Evolutionary conservation across 2,329 filamentous ascomycete species (phyloP), one percentile per base, ranked within the genome.

Genomic region (Neocucurbitaria cava): DNA sequence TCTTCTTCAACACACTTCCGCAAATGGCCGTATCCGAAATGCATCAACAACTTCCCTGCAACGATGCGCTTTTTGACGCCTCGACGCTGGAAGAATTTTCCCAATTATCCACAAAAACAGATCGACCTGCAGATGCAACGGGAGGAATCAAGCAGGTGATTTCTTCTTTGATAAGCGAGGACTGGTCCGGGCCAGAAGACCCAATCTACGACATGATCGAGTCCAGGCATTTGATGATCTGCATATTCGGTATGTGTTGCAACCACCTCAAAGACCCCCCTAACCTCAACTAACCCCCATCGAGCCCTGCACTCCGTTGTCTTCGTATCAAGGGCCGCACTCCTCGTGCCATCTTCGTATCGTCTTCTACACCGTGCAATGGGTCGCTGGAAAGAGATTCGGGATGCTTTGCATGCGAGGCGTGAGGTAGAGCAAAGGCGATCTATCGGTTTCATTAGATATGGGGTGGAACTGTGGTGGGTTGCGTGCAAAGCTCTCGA

Each of bases 381-480:
- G 5, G 18, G 31, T 6, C 59, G 62, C 2, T 66, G 62, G 62
- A 66, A 61, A 52, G 45, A 53, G 9, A 31, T 62, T 5, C 59
- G 61, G 56, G 30, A 64, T 20, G 4, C 11, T 11, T 31, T 54
- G 9, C 20, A 51, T 2, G 13, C 47, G 10, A 43, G 21, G 30
- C 18, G 42, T 10, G 23, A 17, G 40, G 23, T 9, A 1, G 30
- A 20, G 13, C 42, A 31, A 6, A 36, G 21, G 3, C 3, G n/a
- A 5, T 31, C 33, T 10, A 13, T 58, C 7, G 62, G 62, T 1
- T 65, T 62, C 24, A 30, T 45, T 17, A 60, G 52, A 38, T 53
- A 65, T n/a, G 48, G 48, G 0, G 17, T 54, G 9, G 62, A 62
- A 17, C 48, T 65, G 11, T 65, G 59, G 54, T 62, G 62, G 57